phyloP scores from a whole-genome alignment of 306 rosid species.

The Pterocarpus macrocarpus region DNA sequence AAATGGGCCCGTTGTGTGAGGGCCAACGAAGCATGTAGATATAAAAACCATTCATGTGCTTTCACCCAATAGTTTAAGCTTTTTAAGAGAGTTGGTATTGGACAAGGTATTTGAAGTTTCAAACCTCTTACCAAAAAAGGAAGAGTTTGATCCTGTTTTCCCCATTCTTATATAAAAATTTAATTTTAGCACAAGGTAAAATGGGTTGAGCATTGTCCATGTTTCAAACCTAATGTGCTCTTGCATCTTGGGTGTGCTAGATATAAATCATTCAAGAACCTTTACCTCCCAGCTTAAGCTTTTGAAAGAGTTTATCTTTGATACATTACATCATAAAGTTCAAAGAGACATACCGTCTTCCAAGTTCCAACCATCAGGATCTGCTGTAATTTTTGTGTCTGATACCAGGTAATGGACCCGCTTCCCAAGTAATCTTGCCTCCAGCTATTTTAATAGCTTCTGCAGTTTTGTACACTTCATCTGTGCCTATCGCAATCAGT shows the following conservation, averaged over 20 bases:
- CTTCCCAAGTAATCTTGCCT: constrained; percentile 92
- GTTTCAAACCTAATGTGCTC: constrained; percentile 21
- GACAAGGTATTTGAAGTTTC: constrained; percentile 6
- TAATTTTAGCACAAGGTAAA: constrained; percentile 2
- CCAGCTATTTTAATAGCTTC: constrained; percentile 85
- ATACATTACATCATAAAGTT: constrained; percentile 30
- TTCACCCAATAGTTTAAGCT: not conserved
- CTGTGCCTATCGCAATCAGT: constrained; percentile 94
- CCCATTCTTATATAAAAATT: constrained; percentile 12
- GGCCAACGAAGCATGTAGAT: not conserved
- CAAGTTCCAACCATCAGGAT: constrained; percentile 94
- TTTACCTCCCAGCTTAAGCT: constrained; percentile 16
- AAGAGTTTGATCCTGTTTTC: not conserved
- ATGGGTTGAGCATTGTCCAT: constrained; percentile 8
- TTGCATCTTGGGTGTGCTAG: constrained; percentile 20
- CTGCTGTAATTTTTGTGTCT: constrained; percentile 95
- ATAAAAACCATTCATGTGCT: not conserved
- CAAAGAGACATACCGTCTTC: constrained; percentile 66
- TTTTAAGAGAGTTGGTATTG: not conserved
- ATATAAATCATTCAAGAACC: constrained; percentile 30
- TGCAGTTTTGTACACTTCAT: constrained; percentile 94
- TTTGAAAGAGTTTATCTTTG: constrained; percentile 32
- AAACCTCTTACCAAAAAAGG: not conserved
- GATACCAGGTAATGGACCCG: constrained; percentile 97
- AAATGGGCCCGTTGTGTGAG: not conserved